phyloP scores from a whole-genome alignment of 345 rosid species.

The Ceriops decandra region DNA sequence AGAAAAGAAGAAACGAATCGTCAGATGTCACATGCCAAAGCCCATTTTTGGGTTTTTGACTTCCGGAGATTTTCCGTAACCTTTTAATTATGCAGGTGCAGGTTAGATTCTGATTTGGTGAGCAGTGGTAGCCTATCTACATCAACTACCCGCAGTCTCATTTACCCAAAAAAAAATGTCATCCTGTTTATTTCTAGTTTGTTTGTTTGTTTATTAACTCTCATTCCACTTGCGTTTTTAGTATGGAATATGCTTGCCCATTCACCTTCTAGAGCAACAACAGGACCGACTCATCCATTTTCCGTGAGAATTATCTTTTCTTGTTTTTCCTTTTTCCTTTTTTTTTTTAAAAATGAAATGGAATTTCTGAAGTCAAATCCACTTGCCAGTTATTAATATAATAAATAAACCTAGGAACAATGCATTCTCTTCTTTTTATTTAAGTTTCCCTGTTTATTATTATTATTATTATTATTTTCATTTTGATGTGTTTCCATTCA shows the following conservation, averaged over 20 bases:
- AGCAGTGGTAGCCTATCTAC: conserved; percentile 3
- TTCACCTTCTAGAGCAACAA: background rate
- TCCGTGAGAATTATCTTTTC: background rate
- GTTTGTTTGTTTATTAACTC: background rate
- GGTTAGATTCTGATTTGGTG: background rate
- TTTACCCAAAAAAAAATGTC: background rate
- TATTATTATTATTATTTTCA: no score
- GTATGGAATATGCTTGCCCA: background rate
- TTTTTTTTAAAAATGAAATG: no score
- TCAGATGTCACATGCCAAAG: background rate
- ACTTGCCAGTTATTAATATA: no score
- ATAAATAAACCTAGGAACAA: no score
- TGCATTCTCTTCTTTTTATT: no score
- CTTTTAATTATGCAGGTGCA: background rate
- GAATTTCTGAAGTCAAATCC: no score
- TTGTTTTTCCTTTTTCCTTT: no score
- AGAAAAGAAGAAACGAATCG: no score
- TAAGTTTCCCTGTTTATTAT: no score
- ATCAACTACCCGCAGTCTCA: background rate
- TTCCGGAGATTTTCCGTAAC: background rate
- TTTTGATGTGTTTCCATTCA: no score
- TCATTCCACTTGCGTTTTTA: background rate
- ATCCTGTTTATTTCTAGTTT: background rate
- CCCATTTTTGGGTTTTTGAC: background rate
- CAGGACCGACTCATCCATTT: background rate